Percentiles rank a stretch among this genome's conserved stretches.
Conservation (phyloP, 441 rosid genomes). For the Geranium incanum region DNA sequence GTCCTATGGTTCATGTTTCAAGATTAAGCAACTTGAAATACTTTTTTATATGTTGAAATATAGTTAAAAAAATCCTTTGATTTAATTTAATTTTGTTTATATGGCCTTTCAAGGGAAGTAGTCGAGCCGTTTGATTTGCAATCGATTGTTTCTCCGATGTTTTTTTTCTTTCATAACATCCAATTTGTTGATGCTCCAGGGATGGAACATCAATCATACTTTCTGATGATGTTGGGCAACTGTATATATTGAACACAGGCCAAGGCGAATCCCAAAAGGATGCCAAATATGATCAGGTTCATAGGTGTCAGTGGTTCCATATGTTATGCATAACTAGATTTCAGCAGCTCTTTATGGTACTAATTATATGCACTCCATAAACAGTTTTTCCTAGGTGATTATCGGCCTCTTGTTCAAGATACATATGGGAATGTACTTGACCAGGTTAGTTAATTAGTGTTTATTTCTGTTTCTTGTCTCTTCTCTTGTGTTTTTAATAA, state of each 20-base stretch:
- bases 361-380: conserved; percentile 23
- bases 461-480: background rate
- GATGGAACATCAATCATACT: conserved; percentile 97
- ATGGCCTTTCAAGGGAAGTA: background rate
- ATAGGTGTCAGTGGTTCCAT: conserved; percentile 11
- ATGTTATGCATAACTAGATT: background rate
- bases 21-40: background rate
- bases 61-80: background rate
- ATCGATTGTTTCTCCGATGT: background rate
- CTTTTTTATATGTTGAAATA: background rate
- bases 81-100: background rate
- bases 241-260: conserved; percentile 83
- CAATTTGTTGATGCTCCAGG: conserved; percentile 33
- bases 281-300: conserved; percentile 98
- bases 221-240: conserved; percentile 99
- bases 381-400: conserved; percentile 99
- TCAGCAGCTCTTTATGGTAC: conserved; percentile 16
- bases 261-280: conserved; percentile 97
- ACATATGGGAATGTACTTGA: conserved; percentile 72
- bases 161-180: background rate
- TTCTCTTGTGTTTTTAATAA: conserved; percentile 24
- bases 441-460: conserved; percentile 53
- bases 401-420: conserved; percentile 91
- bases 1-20: background rate
- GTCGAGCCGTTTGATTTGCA: background rate